Base-by-base conservation (phyloP, 176 grass and related monocot genomes). In the Tillandsia fasciculata region DNA sequence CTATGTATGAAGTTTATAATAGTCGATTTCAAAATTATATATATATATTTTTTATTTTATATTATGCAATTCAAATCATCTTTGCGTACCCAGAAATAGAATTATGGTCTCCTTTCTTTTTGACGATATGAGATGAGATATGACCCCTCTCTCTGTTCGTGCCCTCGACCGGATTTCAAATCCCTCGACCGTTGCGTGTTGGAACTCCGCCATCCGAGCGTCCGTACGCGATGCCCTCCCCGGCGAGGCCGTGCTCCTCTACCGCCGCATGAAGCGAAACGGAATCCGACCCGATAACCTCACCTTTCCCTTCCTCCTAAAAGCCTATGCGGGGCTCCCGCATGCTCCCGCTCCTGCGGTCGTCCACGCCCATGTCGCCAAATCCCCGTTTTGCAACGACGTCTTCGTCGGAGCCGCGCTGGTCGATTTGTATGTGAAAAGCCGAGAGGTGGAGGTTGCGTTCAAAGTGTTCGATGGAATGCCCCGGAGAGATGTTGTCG, bases 301-400 rank as follows among this genome's bases (percentile, higher is more conserved):
- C 50, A 76, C 73, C 63, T 33, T 76, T 51, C 64, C 73, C 50
- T 65, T 76, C 14, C 50, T 76, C 11, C 50, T 76, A 5, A 76
- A 76, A 33, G 23, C 73, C 24, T 76, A 64, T 42, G 51, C 64
- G 15, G 24, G 12, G 2, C 64, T 76, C 13, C 56, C 14, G 8
- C 8, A 61, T 61, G 3, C 56, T 61, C 22, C 56, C 15, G 8
- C 22, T 20, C 12, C 65, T 0, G 65, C 7, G 18, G n/a, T 67
- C 65, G n/a, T 47, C 29, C 65, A 67, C 8, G 29, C 42, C 65
- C 65, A 67, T 9, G 65, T 67, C 65, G 28, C 48, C 42, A 67
- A 67, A 49, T 67, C 65, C 65, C 65, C 65, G 3, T 49, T 49
- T n/a, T 49, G 11, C 28, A 8, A 27, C 14, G 65, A 67, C 48